Evolutionary conservation across 2,329 filamentous ascomycete species (phyloP), one percentile per base, ranked within the genome.

Genomic region (Elsinoe ampelina): DNA sequence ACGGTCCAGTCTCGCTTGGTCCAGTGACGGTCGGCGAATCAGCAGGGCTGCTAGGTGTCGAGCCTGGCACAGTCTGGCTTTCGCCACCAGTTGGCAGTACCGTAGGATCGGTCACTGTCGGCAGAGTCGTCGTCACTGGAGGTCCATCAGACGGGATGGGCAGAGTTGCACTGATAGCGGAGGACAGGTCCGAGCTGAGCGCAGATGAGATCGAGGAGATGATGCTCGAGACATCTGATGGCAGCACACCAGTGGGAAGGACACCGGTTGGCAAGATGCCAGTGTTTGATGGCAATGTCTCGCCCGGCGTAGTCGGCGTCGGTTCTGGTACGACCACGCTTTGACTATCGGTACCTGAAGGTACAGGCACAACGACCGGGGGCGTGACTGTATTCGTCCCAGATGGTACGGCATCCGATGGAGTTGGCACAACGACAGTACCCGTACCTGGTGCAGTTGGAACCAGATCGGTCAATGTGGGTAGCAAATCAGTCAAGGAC

Each of bases 341-440:
- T n/a, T 52, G 48, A 19, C 48, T 35, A 11, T 26, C 48, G 11
- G 34, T 35, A 22, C 32, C 17, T 12, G 48, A 17, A 5, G 48
- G 48, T 15, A 52, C 19, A 15, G 48, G 48, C 32, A 52, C 48
- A 11, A 57, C 55, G 12, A 43, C 20, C 8, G 55, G 39, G 15
- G 30, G 30, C 6, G 55, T 52, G 36, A 36, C 38, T 12, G 26
- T 36, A 30, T 32, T 39, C 13, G 45, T 57, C n/a, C 5, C n/a
- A 19, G 45, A 42, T 13, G 47, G 47, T 4, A 36, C 45, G n/a
- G 26, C 12, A 5, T 15, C 47, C n/a, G 47, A 42, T 12, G 48
- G 45, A 17, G 42, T 41, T 2, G 43, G 34, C 32, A 39, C 26
- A 4, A 26, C 13, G 7, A 19, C 32, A 10, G 13, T 52, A 13